Percentiles rank a stretch among this genome's conserved stretches.
phyloP scores from a whole-genome alignment of 2,329 filamentous ascomycete species.

The Harringtonia lauricola region DNA sequence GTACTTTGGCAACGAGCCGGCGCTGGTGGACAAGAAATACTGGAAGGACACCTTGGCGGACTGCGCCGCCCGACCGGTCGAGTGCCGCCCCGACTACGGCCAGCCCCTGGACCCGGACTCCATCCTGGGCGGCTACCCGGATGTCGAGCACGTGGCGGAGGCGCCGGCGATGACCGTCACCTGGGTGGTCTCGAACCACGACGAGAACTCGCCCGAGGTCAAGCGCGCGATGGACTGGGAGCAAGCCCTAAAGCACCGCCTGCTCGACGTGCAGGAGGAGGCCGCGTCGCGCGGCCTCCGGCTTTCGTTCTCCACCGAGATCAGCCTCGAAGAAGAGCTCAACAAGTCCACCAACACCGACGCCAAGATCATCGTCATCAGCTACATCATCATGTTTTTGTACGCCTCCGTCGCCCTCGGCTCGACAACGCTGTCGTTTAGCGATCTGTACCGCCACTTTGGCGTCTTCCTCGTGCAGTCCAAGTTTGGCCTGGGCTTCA shows the following conservation, averaged over 20 bases:
- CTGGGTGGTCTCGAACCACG: conserved; percentile 86
- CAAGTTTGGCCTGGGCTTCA: conserved; percentile 91
- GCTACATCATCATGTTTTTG: conserved; percentile 97
- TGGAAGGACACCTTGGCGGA: conserved; percentile 65
- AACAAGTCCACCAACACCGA: conserved; percentile 99
- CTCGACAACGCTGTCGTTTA: conserved; percentile 69
- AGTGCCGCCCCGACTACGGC: conserved; percentile 78
- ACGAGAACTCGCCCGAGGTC: conserved; percentile 61
- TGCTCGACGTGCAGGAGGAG: conserved; percentile 72
- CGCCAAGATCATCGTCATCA: conserved; percentile 90
- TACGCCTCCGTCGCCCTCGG: conserved; percentile 91
- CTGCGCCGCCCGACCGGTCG: conserved; percentile 70
- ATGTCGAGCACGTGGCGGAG: conserved; percentile 54
- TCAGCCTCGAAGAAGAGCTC: conserved; percentile 86
- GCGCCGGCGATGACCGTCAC: conserved; percentile 77
- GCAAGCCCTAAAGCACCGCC: conserved; percentile 58
- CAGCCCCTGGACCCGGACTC: conserved; percentile 80
- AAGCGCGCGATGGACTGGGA: conserved; percentile 83
- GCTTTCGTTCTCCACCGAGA: conserved; percentile 89
- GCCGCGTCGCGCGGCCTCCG: conserved; percentile 68
- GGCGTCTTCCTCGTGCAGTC: conserved; percentile 82
- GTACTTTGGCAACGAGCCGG: conserved; percentile 66
- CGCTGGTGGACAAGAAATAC: conserved; percentile 45
- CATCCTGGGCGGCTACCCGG: conserved; percentile 71
- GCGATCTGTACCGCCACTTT: conserved; percentile 70